These are phyloP conservation scores for Macadamia tetraphylla DNA, from an alignment of 164 flowering plant genomes.

Conservation along the genomic window DNA sequence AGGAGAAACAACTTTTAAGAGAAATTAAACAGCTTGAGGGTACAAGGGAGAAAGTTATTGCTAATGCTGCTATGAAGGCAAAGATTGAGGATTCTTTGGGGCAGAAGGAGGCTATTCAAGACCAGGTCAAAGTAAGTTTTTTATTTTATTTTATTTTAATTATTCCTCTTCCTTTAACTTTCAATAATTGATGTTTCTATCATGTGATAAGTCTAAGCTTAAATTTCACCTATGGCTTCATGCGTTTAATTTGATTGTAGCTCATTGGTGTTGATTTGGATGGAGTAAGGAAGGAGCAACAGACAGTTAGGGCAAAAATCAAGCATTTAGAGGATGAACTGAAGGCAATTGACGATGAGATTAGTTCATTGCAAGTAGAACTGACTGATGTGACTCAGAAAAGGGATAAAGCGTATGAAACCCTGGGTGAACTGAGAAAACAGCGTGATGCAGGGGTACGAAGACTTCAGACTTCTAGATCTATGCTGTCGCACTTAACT, in stretches of 20 bases:
- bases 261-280: slow-evolving; percentile 61
- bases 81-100: slow-evolving; percentile 76
- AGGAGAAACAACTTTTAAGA: slow-evolving; percentile 82
- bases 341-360: slow-evolving; percentile 43
- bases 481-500: not conserved
- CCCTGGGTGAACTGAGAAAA: slow-evolving; percentile 45
- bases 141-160: not conserved
- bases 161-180: not conserved
- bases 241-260: slow-evolving; percentile 32
- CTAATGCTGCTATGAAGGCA: slow-evolving; percentile 69
- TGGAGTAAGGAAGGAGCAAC: slow-evolving; percentile 70
- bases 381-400: slow-evolving; percentile 32
- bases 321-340: slow-evolving; percentile 49
- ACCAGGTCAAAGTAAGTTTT: slow-evolving; percentile 75
- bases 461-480: not conserved
- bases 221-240: not conserved
- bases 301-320: slow-evolving; percentile 39
- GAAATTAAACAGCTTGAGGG: slow-evolving; percentile 88
- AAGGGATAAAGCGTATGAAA: slow-evolving; percentile 50
- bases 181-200: not conserved
- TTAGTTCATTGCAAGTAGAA: slow-evolving; percentile 48
- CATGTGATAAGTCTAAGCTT: not conserved
- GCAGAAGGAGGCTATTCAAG: slow-evolving; percentile 68
- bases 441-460: slow-evolving; percentile 72
- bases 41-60: slow-evolving; percentile 80